Evolutionary conservation across 805 yeast genomes (phyloP).

Genomic region (Vanderwaltozyma verrucispora): DNA sequence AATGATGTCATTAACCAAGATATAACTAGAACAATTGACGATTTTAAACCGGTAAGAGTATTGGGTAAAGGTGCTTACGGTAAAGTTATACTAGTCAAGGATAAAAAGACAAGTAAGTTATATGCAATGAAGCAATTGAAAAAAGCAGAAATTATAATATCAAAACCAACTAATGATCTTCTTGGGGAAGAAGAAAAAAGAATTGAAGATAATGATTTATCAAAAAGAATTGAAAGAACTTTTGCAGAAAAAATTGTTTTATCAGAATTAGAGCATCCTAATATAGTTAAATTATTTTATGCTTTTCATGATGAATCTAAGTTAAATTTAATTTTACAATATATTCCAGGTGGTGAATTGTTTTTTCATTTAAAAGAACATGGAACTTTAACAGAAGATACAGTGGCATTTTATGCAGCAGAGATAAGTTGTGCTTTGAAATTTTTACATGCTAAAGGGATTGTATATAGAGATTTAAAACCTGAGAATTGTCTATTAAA

Average conservation of each 20-base stretch:
- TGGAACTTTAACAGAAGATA: conserved; percentile 45
- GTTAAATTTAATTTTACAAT: conserved; percentile 66
- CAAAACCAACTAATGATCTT: conserved; percentile 14
- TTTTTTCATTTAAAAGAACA: conserved; percentile 35
- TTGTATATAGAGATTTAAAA: conserved; percentile 78
- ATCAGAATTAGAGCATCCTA: conserved; percentile 62
- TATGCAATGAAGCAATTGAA: conserved; percentile 82
- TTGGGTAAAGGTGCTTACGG: conserved; percentile 87
- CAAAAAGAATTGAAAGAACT: conserved; percentile 59
- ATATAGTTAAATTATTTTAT: conserved; percentile 70
- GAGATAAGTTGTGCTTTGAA: conserved; percentile 69
- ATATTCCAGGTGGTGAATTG: conserved; percentile 83
- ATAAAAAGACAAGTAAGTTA: conserved; percentile 46
- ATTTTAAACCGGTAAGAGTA: conserved; percentile 66
- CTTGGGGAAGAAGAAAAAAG: conserved; percentile 2
- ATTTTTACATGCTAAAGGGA: conserved; percentile 70
- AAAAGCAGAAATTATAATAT: conserved; percentile 68
- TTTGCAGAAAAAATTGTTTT: conserved; percentile 70
- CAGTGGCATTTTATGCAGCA: conserved; percentile 68
- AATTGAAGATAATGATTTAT: conserved; percentile 12
- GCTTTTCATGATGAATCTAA: conserved; percentile 76
- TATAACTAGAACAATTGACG: conserved; percentile 29
- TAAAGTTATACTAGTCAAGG: conserved; percentile 69
- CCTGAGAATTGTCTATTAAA: conserved; percentile 81
- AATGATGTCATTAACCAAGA: background rate